Evolutionary conservation across 768 basidiomycete genomes (phyloP), one percentile per base, ranked within the genome.

Genomic region (Pleurotus ostreatus): DNA sequence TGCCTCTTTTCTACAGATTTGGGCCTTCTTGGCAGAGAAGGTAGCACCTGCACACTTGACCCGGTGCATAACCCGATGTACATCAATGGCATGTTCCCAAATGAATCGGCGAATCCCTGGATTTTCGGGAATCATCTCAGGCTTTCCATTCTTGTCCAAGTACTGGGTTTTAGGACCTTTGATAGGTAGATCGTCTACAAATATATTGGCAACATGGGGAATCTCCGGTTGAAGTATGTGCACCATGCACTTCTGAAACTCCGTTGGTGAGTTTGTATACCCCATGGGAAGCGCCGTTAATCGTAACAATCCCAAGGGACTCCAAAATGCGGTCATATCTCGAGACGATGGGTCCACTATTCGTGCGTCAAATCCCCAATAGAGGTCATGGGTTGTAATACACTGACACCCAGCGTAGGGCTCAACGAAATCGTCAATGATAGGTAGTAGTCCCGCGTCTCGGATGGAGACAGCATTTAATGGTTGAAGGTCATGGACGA

Each of bases 191-290:
- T 76, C 68, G 54, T 76, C 65, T 3, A 74, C 59, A 47, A 67
- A 76, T 0, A 63, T 63, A 0, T 58, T 57, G 0, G 65, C 66
- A 2, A 59, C 15, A 2, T 69, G 18, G 11, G 68, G 70, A 12
- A 75, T 72, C 38, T 73, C 66, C 0, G 67, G 58, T 22, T 70
- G 59, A 0, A 75, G 40, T 2, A 73, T 63, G n/a, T 68, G 65
- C 0, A 57, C 52, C 41, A 72, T 65, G 23, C 60, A 59, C 22
- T 59, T 59, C 38, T 65, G 64, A 41, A 65, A 65, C 47, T 59
- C 60, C 1, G 64, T 55, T 1, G 60, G 59, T 16, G 61, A 63
- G 23, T 68, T 65, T 9, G 60, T 61, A 25, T 40, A 68, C 43
- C 56, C 62, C 23, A 46, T 66, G 18, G 55, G 69, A 55, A 59